These are phyloP conservation scores for Aureobasidium uvarum DNA, from an alignment of 2,329 filamentous ascomycete species.

Conservation along the genomic window DNA sequence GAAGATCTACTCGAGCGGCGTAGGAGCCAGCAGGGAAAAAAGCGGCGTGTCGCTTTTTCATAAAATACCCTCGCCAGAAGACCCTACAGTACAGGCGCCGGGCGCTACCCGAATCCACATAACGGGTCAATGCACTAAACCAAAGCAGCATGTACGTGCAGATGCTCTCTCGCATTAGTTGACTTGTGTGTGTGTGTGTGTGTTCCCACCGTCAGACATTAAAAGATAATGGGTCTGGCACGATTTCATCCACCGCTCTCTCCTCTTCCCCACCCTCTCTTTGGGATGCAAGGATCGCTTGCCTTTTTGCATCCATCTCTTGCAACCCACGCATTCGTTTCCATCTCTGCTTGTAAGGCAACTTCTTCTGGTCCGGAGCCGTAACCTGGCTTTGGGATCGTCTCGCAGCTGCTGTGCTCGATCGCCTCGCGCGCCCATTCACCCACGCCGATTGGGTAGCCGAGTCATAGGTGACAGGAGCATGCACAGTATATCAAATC, in stretches of 20 bases:
- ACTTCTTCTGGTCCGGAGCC: slow-evolving; percentile 3
- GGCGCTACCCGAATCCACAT: slow-evolving; percentile 26
- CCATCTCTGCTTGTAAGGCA: slow-evolving; percentile 21
- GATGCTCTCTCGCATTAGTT: slow-evolving; percentile 27
- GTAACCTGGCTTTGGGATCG: slow-evolving; percentile 20
- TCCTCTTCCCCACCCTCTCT: slow-evolving; percentile 13
- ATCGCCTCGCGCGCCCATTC: slow-evolving; percentile 11
- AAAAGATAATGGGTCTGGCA: slow-evolving; percentile 27
- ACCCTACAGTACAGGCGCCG: slow-evolving; percentile 23
- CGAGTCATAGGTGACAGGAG: slow-evolving; percentile 13
- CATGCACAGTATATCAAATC: slow-evolving; percentile 25
- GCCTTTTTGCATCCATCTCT: slow-evolving; percentile 20
- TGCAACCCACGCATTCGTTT: slow-evolving; percentile 17
- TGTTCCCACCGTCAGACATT: slow-evolving; percentile 27
- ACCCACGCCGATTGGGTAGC: slow-evolving; percentile 9
- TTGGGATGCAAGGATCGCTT: slow-evolving; percentile 24
- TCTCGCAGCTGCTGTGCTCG: slow-evolving; percentile 23
- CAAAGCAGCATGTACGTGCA: slow-evolving; percentile 27
- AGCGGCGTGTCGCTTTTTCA: slow-evolving; percentile 18
- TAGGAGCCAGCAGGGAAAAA: slow-evolving; percentile 18
- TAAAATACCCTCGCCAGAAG: slow-evolving; percentile 25
- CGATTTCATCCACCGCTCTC: slow-evolving; percentile 25
- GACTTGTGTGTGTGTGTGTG: slow-evolving; percentile 7
- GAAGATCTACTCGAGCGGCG: slow-evolving; percentile 18
- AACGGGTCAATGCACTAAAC: slow-evolving; percentile 26